Evolutionary conservation across 106 monocot genomes (phyloP).

Genomic region (Triglochin maritima): DNA sequence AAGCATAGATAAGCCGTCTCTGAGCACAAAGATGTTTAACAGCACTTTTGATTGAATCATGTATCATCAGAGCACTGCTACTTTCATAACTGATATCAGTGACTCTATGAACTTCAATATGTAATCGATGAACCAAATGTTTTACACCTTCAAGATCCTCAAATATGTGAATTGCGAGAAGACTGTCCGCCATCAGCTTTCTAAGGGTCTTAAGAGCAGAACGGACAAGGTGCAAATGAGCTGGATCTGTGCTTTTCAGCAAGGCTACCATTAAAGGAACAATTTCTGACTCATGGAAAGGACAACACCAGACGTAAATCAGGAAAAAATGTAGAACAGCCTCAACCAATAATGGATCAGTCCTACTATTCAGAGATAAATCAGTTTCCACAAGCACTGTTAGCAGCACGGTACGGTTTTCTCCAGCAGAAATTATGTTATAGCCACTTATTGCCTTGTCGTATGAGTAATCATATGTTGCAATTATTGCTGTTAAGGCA

Average conservation of each 20-base stretch:
- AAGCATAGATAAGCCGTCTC: slow-evolving; percentile 77
- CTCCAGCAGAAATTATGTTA: slow-evolving; percentile 88
- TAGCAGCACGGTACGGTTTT: slow-evolving; percentile 84
- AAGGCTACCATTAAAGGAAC: slow-evolving; percentile 78
- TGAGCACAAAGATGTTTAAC: slow-evolving; percentile 61
- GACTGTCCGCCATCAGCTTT: slow-evolving; percentile 91
- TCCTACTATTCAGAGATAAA: slow-evolving; percentile 52
- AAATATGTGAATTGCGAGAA: slow-evolving; percentile 72
- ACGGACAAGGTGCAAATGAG: slow-evolving; percentile 82
- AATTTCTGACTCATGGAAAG: slow-evolving; percentile 72
- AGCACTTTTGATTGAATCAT: slow-evolving; percentile 44
- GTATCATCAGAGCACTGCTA: slow-evolving; percentile 37
- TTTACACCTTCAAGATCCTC: slow-evolving; percentile 94
- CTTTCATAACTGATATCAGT: slow-evolving; percentile 32
- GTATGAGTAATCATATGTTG: slow-evolving; percentile 93
- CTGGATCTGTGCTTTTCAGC: slow-evolving; percentile 53
- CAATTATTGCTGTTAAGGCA: slow-evolving; percentile 82
- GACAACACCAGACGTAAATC: slow-evolving; percentile 77
- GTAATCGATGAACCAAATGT: slow-evolving; percentile 67
- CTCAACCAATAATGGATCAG: slow-evolving; percentile 90
- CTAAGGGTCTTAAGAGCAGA: slow-evolving; percentile 89
- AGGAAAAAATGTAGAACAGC: slow-evolving; percentile 93
- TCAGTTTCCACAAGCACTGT: slow-evolving; percentile 86
- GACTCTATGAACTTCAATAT: slow-evolving; percentile 74
- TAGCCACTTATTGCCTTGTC: slow-evolving; percentile 89